Evolutionary conservation across 2,329 filamentous ascomycete species (phyloP), one percentile per base, ranked within the genome.

Genomic region (Chrysosporium queenslandicum): DNA sequence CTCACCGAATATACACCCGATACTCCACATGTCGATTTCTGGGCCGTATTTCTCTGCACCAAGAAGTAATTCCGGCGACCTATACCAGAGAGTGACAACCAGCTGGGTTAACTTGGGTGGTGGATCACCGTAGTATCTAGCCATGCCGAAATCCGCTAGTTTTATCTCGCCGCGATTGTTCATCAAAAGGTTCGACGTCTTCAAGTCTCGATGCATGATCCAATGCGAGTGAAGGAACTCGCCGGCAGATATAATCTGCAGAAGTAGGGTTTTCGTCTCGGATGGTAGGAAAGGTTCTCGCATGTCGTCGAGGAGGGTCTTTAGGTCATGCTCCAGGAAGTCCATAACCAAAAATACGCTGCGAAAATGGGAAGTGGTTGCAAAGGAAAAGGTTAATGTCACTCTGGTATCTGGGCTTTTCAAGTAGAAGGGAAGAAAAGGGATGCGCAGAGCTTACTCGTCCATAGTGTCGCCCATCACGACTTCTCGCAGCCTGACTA

Each of bases 61-160:
- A 2, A 97, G 81, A 1, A 98, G 78, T 9, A 97, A 78, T 69
- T 97, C 92, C 0, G 92, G 92, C 0, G 87, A 79, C 53, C 92
- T 86, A 68, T 98, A 98, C 92, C 92, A 98, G 5, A 98, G 78
- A 5, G 92, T 98, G 16, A 97, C 91, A 56, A 98, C 92, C 43
- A 97, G 80, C 65, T 91, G 86, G 2, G 92, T 97, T 55, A 97
- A 77, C 57, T 86, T 85, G 1, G 82, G 78, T 0, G 82, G 76
- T 3, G 91, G 89, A 60, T 87, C 82, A 47, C 86, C 86, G 52
- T 86, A 86, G 71, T 92, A 92, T 25, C 92, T 81, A 2, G 92
- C 91, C 88, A 98, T 96, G 67, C 92, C 92, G 65, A 98, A 98
- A 70, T 98, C 92, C 55, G 92, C 92, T 58, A 98, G 84, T 70